Evolutionary conservation across 345 rosid species (phyloP).

Genomic region (Bruguiera parviflora): DNA sequence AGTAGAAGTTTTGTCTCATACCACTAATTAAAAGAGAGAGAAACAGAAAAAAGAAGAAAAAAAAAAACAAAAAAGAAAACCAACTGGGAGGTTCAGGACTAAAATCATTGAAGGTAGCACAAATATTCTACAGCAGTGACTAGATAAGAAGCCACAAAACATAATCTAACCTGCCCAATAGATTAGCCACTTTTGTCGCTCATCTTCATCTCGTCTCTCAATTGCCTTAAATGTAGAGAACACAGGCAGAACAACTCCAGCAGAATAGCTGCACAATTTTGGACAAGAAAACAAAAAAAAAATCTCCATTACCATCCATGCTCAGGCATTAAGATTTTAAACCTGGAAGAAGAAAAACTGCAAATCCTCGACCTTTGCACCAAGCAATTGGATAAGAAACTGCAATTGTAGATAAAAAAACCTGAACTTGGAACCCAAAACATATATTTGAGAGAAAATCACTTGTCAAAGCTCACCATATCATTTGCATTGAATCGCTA

Average conservation of each 20-base stretch:
- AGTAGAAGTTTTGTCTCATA: background rate
- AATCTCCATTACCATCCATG: too few species aligned
- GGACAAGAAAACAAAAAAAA: background rate
- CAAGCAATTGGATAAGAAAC: background rate
- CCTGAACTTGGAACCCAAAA: background rate
- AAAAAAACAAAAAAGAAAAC: background rate
- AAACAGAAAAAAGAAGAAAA: background rate
- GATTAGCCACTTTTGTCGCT: constrained; percentile 37
- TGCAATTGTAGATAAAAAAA: background rate
- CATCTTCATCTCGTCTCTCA: constrained; percentile 52
- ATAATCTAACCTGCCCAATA: constrained; percentile 42
- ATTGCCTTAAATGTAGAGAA: constrained; percentile 84
- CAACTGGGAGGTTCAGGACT: background rate
- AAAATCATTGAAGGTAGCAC: background rate
- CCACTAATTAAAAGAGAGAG: background rate
- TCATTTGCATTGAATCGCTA: constrained; percentile 63
- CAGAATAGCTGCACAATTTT: constrained; percentile 56
- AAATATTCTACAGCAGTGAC: too few species aligned
- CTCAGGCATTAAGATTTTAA: too few species aligned
- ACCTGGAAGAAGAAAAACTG: too few species aligned
- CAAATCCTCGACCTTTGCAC: background rate
- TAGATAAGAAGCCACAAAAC: too few species aligned
- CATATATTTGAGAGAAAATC: background rate
- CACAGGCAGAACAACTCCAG: constrained; percentile 73
- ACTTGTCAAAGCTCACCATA: constrained; percentile 50